Evolutionary conservation across 495 filamentous ascomycete genomes (phyloP), one percentile per base, ranked within the genome.

Genomic region (Viridothelium virens): DNA sequence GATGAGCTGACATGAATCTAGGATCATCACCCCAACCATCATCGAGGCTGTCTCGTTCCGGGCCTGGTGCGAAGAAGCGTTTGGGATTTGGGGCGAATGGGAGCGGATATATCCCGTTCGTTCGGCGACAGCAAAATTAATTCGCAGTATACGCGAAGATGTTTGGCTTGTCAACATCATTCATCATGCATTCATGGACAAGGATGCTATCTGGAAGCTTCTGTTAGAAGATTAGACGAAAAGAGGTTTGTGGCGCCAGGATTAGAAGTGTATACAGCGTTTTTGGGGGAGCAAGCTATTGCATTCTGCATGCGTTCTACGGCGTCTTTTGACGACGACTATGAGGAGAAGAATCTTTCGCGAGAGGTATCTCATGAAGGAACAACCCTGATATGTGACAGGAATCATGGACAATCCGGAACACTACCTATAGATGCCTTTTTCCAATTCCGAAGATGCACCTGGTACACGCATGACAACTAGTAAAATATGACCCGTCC

Each of bases 21-120:
- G 62, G 68, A 98, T 98, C 69, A 84, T 95, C 70, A 96, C 94
- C 16, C 94, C 94, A 31, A 97, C 94, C 25, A 98, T 98, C 74
- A 96, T 98, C 68, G 94, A 98, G 75, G 88, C 94, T 69, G 91
- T 96, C 64, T 93, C 89, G 73, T 98, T 98, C 83, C 82, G 87
- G 56, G 91, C 92, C 36, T 98, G 94, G 94, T 85, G 85, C 66
- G 95, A 97, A 72, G 94, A 98, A 81, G 94, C 94, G 2, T 98
- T 91, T 80, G 87, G 86, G 16, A 96, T 97, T 72, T 98, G 93
- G 90, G 82, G 82, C 39, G 94, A 97, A 77, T 98, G 94, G 94
- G 88, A 87, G 41, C 83, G 87, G 68, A 87, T 97, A 31, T 96
- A 94, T 72, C 84, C 83, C 2, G 79, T 83, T 61, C 82, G 84